Evolutionary conservation across 768 basidiomycete species (phyloP), one percentile per base, ranked within the genome.

Genomic region (Lanmaoa pseudosensibilis): DNA sequence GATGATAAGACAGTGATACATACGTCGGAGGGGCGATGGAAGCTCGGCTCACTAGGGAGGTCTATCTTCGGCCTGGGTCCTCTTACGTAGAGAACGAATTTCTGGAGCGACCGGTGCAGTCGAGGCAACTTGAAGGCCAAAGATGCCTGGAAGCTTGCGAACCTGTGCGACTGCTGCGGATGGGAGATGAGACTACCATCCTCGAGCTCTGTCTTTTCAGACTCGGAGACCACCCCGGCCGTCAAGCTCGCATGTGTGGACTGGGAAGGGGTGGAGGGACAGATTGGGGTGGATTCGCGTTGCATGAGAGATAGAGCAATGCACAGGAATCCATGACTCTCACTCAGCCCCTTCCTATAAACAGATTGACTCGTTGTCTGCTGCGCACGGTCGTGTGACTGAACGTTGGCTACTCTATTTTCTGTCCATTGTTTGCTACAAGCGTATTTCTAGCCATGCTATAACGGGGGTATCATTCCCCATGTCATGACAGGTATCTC

Each of bases 21-120:
- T n/a, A 23, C 44, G 44, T 39, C 13, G 36, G 50, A 7, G 27
- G 8, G 27, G 27, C 6, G 27, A 30, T 7, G 27, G 27, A 13
- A 32, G 32, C 8, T 36, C n/a, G 23, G 40, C 56, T 59, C 54
- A 80, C 76, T 80, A 70, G 76, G 77, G 66, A 71, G 82, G 63
- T 73, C 82, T 65, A 62, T 77, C 67, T 74, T 83, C 18, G 85
- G 86, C 37, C 81, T 70, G 1, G 87, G 88, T 5, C 88, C 88
- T 65, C 80, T 77, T 45, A 83, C 52, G 63, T 85, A 85, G 23
- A 61, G 50, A 9, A 65, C 32, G 13, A 25, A 19, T 30, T 55
- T 60, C 30, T 37, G 41, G n/a, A 49, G 36, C 18, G 27, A 47
- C 30, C 33, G 30, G 48, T 69, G 58, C 27, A 70, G 37, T 30